phyloP scores from a whole-genome alignment of 2,329 filamentous ascomycete genomes.

The Trichoderma sp. region DNA sequence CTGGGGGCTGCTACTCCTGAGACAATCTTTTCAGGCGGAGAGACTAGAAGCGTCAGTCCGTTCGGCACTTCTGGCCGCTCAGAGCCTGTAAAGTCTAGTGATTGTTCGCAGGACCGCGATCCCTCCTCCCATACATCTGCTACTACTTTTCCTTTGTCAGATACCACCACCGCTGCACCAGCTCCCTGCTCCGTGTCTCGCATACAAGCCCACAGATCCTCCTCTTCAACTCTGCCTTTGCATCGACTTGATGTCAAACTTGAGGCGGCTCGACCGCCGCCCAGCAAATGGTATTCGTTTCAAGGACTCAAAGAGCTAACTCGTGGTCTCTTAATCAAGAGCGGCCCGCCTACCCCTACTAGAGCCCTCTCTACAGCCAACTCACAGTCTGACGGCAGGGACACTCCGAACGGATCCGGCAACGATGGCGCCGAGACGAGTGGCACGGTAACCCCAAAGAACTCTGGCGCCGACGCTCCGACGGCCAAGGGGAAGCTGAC shows the following conservation, averaged over 20 bases:
- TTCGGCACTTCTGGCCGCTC: constrained; percentile 26
- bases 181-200: constrained; percentile 15
- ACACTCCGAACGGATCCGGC: constrained; percentile 42
- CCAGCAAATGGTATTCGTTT: constrained; percentile 62
- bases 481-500: constrained; percentile 83
- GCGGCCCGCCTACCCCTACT: constrained; percentile 86
- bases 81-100: constrained; percentile 16
- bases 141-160: constrained; percentile 6
- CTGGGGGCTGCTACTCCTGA: constrained; percentile 37
- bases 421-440: constrained; percentile 50
- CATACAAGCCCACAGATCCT: constrained; percentile 27
- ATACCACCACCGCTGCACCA: neutral
- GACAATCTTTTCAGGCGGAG: constrained; percentile 31
- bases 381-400: constrained; percentile 50
- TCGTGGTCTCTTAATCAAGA: constrained; percentile 74
- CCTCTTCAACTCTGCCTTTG: constrained; percentile 42
- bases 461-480: constrained; percentile 63
- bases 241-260: constrained; percentile 48
- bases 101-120: constrained; percentile 12
- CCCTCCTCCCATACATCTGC: constrained; percentile 10
- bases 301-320: constrained; percentile 85
- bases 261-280: constrained; percentile 39
- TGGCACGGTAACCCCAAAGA: constrained; percentile 55
- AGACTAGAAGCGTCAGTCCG: constrained; percentile 31
- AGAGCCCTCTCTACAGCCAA: constrained; percentile 74